Percentiles rank a stretch among this genome's conserved stretches.
phyloP scores from a whole-genome alignment of 176 grass and related monocot genomes.

The Guadua angustifolia region DNA sequence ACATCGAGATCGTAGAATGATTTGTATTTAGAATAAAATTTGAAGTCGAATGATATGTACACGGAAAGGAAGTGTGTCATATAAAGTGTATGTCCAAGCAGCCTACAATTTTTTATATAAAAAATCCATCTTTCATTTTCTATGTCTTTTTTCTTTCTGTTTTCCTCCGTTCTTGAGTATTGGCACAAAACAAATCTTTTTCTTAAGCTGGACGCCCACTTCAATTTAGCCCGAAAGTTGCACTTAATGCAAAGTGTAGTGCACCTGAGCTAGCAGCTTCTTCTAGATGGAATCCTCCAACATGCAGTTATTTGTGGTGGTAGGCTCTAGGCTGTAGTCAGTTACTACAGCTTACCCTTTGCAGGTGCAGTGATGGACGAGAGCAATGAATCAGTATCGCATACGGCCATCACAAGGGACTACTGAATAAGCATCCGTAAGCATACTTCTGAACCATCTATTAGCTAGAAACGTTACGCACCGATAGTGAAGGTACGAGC shows the following conservation, averaged over 20 bases:
- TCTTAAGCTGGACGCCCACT: background rate
- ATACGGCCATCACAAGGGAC: no score
- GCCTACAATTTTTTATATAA: background rate
- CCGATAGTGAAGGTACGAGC: constrained; percentile 21
- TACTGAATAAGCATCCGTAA: background rate
- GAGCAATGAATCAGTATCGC: background rate
- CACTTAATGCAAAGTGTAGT: constrained; percentile 10
- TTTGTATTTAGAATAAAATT: no score
- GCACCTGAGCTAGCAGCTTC: background rate
- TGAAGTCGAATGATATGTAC: no score
- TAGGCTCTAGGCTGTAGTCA: background rate
- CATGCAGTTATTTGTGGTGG: background rate
- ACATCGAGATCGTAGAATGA: no score
- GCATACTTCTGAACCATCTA: background rate
- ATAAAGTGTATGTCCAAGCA: background rate
- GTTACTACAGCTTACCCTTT: background rate
- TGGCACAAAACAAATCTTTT: background rate
- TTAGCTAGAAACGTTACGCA: constrained; percentile 12
- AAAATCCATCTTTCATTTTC: background rate
- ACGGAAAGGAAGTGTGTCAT: no score
- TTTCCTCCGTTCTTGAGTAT: background rate
- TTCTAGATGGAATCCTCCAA: background rate
- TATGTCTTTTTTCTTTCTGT: background rate
- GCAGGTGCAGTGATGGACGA: constrained; percentile 23
- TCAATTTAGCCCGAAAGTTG: constrained; percentile 16